These are phyloP conservation scores for Pythium rhizo-oryzae DNA, from an alignment of 352 stramenopile genomes.

Conservation along the genomic window DNA sequence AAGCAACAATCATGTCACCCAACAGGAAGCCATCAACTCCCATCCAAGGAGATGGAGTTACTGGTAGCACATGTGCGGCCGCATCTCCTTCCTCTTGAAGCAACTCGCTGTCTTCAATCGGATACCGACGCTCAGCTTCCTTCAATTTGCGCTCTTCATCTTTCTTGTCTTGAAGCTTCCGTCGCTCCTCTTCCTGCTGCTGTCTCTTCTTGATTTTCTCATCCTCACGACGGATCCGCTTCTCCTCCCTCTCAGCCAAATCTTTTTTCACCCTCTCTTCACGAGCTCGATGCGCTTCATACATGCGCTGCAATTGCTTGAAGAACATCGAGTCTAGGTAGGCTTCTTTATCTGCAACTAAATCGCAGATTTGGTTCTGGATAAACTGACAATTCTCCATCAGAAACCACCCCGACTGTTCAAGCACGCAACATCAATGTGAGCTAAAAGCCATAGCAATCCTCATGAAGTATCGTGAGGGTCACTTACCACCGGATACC, in stretches of 20 bases:
- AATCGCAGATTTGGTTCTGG: conserved; percentile 72
- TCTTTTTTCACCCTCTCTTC: conserved; percentile 61
- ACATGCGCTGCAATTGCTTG: conserved; percentile 74
- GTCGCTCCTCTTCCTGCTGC: conserved; percentile 33
- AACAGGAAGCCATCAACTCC: conserved; percentile 59
- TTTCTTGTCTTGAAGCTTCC: conserved; percentile 41
- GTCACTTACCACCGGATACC: conserved; percentile 69
- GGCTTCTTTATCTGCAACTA: conserved; percentile 72
- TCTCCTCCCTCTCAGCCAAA: conserved; percentile 59
- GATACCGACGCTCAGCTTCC: conserved; percentile 66
- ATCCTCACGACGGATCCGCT: conserved; percentile 36
- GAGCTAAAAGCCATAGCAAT: neutral
- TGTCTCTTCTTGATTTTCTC: conserved; percentile 30
- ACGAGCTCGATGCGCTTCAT: conserved; percentile 64
- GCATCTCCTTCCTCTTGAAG: conserved; percentile 41
- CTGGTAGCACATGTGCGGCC: conserved; percentile 34
- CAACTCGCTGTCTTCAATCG: conserved; percentile 71
- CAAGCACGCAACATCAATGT: conserved; percentile 3
- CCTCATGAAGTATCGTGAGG: neutral
- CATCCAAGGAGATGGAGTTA: conserved; percentile 44
- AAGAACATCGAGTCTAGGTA: conserved; percentile 89
- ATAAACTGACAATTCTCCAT: conserved; percentile 87
- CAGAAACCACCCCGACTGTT: conserved; percentile 78
- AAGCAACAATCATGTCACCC: conserved; percentile 78
- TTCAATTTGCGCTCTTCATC: conserved; percentile 56